phyloP scores from a whole-genome alignment of 2,329 filamentous ascomycete species.

The Arthrobotrys musiformis region DNA sequence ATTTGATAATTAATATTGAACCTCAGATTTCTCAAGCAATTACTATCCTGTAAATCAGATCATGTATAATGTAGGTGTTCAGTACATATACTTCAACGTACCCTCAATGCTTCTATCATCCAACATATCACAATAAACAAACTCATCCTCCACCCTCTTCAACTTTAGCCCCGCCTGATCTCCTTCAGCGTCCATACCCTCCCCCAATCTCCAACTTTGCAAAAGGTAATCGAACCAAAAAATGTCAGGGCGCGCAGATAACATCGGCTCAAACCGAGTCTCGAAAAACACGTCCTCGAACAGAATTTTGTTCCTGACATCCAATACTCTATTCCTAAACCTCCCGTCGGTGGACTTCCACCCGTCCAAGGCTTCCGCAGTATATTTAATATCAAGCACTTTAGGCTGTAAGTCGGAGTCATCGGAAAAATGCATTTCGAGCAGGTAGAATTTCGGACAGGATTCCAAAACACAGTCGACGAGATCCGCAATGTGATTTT shows the following conservation, averaged over 20 bases:
- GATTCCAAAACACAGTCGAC: not conserved
- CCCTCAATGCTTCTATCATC: not conserved
- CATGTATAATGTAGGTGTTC: not conserved
- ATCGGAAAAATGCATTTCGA: not conserved
- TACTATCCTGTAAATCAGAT: no score
- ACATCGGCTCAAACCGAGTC: not conserved
- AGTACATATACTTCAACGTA: not conserved
- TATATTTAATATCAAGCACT: not conserved
- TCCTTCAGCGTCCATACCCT: not conserved
- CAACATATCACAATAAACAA: not conserved
- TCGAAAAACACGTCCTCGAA: not conserved
- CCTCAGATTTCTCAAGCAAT: no score
- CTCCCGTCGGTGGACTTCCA: not conserved
- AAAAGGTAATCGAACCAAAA: slow-evolving; percentile 5
- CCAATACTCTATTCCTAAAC: not conserved
- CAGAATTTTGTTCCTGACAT: not conserved
- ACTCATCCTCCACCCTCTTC: not conserved
- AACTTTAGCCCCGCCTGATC: not conserved
- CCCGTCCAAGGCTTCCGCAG: not conserved
- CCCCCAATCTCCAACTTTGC: not conserved
- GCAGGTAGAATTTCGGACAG: not conserved
- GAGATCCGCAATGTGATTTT: not conserved
- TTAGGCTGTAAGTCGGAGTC: not conserved
- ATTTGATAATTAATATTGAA: no score
- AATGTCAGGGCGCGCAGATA: not conserved